A percentile compares a stretch with the other conserved stretches of the same genome.
Evolutionary conservation across 2,329 filamentous ascomycete genomes (phyloP).

Genomic region (Zarea fungicola): DNA sequence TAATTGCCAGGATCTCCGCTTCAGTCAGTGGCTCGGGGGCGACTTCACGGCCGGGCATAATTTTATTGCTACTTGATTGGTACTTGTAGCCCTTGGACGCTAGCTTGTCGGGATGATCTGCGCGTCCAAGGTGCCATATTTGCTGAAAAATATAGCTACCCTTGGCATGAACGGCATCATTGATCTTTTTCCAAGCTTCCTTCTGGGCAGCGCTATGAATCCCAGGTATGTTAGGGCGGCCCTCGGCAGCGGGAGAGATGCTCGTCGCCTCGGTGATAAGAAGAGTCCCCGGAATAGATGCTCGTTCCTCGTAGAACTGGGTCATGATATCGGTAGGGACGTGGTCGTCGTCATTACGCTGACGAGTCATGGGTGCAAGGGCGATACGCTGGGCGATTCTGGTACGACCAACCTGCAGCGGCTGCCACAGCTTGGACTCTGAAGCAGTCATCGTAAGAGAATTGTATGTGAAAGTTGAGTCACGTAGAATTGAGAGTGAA

Average conservation of each 20-base stretch:
- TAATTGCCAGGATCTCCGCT: constrained; percentile 57
- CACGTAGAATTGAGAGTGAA: too few relatives aligned
- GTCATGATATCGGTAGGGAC: constrained; percentile 25
- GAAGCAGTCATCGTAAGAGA: constrained; percentile 15
- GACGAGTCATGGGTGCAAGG: constrained; percentile 53
- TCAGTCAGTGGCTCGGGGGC: constrained; percentile 60
- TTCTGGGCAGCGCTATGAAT: constrained; percentile 53
- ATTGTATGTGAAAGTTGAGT: too few relatives aligned
- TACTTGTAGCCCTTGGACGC: constrained; percentile 21
- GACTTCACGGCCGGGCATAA: constrained; percentile 40
- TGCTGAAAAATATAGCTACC: constrained; percentile 56
- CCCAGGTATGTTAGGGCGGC: constrained; percentile 41
- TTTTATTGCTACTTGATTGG: constrained; percentile 18
- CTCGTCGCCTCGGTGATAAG: constrained; percentile 44
- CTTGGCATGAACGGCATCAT: constrained; percentile 56
- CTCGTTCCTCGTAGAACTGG: constrained; percentile 42
- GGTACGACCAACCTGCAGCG: constrained; percentile 35
- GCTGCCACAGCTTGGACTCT: constrained; percentile 19
- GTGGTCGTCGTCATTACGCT: constrained; percentile 38
- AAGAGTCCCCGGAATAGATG: constrained; percentile 36
- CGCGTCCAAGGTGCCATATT: constrained; percentile 57
- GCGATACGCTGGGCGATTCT: constrained; percentile 40
- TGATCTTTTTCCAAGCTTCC: constrained; percentile 53
- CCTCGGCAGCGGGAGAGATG: constrained; percentile 25
- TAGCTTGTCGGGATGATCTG: constrained; percentile 16